phyloP scores from a whole-genome alignment of 371 early-diverging fungal genomes.

The Mortierella sp. region DNA sequence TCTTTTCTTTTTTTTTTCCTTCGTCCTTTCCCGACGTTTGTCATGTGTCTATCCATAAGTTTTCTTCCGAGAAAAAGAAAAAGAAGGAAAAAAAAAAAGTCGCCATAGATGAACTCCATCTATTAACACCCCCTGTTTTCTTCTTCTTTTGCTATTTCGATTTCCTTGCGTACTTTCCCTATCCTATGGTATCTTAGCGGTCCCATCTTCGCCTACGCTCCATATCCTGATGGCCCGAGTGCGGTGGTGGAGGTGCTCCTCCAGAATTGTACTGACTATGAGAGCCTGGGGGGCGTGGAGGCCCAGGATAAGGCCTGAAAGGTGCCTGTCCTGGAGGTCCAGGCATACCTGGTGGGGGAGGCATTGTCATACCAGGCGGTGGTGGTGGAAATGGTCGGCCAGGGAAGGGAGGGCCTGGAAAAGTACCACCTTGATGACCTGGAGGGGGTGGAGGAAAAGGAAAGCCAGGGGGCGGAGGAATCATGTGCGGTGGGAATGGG shows the following conservation, averaged over 20 bases:
- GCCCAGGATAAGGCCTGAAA: slow-evolving; percentile 8
- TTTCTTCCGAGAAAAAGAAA: too few relatives aligned
- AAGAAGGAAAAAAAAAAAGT: too few relatives aligned
- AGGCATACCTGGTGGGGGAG: slow-evolving; percentile 7
- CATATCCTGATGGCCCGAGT: slow-evolving; percentile 6
- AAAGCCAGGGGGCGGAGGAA: too few relatives aligned
- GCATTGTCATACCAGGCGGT: too few relatives aligned
- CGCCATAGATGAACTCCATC: too few relatives aligned
- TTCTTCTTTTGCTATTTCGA: too few relatives aligned
- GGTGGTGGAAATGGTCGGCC: slow-evolving; percentile 8
- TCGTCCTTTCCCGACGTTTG: not conserved
- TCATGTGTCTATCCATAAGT: too few relatives aligned
- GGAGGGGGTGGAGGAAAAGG: slow-evolving; percentile 29
- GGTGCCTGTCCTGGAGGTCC: slow-evolving; percentile 19
- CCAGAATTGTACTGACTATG: slow-evolving; percentile 11
- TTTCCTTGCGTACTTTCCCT: too few relatives aligned
- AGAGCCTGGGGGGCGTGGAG: slow-evolving; percentile 11
- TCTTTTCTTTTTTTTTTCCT: not conserved
- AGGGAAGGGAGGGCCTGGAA: slow-evolving; percentile 14
- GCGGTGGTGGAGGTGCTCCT: slow-evolving; percentile 5
- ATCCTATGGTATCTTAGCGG: slow-evolving; percentile 2
- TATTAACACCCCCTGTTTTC: too few relatives aligned
- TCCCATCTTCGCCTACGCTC: slow-evolving; percentile 37
- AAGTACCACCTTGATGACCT: slow-evolving; percentile 22
- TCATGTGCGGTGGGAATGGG: slow-evolving; percentile 16